A percentile compares a stretch with the other conserved stretches of the same genome.
Evolutionary conservation across 257 asterid genomes (phyloP).

Genomic region (Coffea eugenioides): DNA sequence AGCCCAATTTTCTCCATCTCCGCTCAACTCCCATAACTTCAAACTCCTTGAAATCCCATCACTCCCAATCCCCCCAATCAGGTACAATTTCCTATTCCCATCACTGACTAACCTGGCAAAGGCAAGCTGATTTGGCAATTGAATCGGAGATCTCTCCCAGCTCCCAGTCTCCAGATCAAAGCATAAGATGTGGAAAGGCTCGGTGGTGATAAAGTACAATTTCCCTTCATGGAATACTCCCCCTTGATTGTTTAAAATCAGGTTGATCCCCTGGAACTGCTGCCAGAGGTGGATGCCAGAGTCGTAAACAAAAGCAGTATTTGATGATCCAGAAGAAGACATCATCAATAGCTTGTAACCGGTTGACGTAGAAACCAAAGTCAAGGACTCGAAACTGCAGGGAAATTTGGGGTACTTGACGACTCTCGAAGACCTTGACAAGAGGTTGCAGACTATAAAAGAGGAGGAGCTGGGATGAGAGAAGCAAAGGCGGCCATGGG

Average conservation of each 20-base stretch:
- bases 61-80: constrained; percentile 66
- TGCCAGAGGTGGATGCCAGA: constrained; percentile 38
- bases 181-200: constrained; percentile 40
- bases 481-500: constrained; percentile 60
- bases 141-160: constrained; percentile 38
- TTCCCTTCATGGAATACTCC: constrained; percentile 42
- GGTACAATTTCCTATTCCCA: constrained; percentile 37
- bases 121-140: constrained; percentile 37
- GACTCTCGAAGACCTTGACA: constrained; percentile 34
- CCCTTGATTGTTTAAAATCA: constrained; percentile 39
- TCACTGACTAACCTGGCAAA: constrained; percentile 53
- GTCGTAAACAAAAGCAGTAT: constrained; percentile 38
- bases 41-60: constrained; percentile 65
- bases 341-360: constrained; percentile 45
- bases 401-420: constrained; percentile 51
- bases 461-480: constrained; percentile 32
- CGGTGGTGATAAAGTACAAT: constrained; percentile 50
- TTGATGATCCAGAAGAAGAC: constrained; percentile 40
- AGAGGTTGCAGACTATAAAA: constrained; percentile 46
- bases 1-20: constrained; percentile 39
- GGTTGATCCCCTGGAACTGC: constrained; percentile 27
- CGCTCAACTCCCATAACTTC: constrained; percentile 63
- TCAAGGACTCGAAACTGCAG: constrained; percentile 41
- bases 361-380: constrained; percentile 28
- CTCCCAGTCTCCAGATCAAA: constrained; percentile 44